phyloP scores from a whole-genome alignment of 371 early-diverging fungal species.

The Mucor sp. region DNA sequence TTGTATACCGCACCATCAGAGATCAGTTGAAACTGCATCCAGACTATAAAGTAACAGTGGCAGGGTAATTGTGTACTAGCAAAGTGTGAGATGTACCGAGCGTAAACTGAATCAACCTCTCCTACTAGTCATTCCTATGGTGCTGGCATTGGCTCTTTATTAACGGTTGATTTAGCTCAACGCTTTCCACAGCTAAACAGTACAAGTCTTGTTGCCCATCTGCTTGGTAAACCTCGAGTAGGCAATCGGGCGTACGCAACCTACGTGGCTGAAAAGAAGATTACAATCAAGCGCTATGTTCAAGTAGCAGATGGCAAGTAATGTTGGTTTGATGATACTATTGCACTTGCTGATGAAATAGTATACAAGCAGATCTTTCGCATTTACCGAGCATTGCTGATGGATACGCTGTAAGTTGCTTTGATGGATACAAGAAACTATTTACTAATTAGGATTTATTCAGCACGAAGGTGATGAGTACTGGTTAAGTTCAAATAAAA shows the following conservation, averaged over 20 bases:
- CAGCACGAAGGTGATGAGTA: slow-evolving; percentile 25
- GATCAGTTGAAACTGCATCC: slow-evolving; percentile 20
- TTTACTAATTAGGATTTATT: not conserved
- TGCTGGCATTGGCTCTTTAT: slow-evolving; percentile 20
- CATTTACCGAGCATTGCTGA: slow-evolving; percentile 16
- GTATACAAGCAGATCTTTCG: not conserved
- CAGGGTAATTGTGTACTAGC: slow-evolving; percentile 6
- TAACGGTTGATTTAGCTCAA: slow-evolving; percentile 13
- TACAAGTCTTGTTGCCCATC: slow-evolving; percentile 7
- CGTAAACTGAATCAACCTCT: not conserved
- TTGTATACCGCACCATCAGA: slow-evolving; percentile 6
- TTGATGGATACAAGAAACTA: not conserved
- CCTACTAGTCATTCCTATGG: slow-evolving; percentile 26
- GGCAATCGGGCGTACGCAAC: slow-evolving; percentile 19
- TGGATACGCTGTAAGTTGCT: slow-evolving; percentile 15
- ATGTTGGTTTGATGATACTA: not conserved
- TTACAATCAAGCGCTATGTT: slow-evolving; percentile 6
- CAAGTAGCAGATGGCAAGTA: slow-evolving; percentile 17
- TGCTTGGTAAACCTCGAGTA: slow-evolving; percentile 23
- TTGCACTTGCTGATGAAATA: not conserved
- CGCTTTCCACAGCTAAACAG: slow-evolving; percentile 1
- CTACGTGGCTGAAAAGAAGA: slow-evolving; percentile 11
- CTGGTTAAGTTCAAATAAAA: slow-evolving; percentile 11
- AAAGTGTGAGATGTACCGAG: not conserved
- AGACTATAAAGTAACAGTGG: slow-evolving; percentile 4